Evolutionary conservation across 176 grass and related monocot species (phyloP), one percentile per base, ranked within the genome.

Genomic region (Poa annua): DNA sequence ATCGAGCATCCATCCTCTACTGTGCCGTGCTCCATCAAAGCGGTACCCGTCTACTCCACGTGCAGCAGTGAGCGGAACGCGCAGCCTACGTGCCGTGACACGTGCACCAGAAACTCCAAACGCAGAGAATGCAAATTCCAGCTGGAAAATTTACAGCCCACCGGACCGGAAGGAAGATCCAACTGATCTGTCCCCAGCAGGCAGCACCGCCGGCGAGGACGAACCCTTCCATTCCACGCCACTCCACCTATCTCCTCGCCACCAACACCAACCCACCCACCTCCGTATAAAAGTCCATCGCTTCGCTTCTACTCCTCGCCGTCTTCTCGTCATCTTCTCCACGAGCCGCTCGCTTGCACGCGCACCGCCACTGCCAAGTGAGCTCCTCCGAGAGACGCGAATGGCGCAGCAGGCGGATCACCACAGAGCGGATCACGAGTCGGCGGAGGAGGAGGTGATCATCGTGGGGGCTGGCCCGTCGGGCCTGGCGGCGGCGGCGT

Each of bases 391-490:
- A 33, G 42, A 33, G 8, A 26, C 54, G 65, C 20, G 41, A 33
- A 79, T 79, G 73, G 73, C 13, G 41, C 11, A 35, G n/a, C 7
- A 21, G 5, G 11, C 6, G 7, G 77, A 4, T 7, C 13, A 44
- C 21, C 13, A 44, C 21, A 61, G 15, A 7, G 20, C 1, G 87
- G 5, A 7, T 24, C 6, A 2, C 11, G 39, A 1, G 42, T 26
- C 1, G 42, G 10, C 0, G 45, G 48, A 52, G 72, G 87, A 85
- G 83, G 88, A 86, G 5, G 88, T 86, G 79, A 55, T 95, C 63
- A 90, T 98, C 65, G 96, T 98, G 0, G 96, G 92, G 2, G 96
- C 96, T 1, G 96, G 96, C 16, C 96, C 87, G 76, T 93, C 96
- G 0, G 96, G 96, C 0, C 83, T 98, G 3, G 96, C 92, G 9